Evolutionary conservation across 2,329 filamentous ascomycete species (phyloP), one percentile per base, ranked within the genome.

Genomic region (Aspergillus ochraceoroseus): DNA sequence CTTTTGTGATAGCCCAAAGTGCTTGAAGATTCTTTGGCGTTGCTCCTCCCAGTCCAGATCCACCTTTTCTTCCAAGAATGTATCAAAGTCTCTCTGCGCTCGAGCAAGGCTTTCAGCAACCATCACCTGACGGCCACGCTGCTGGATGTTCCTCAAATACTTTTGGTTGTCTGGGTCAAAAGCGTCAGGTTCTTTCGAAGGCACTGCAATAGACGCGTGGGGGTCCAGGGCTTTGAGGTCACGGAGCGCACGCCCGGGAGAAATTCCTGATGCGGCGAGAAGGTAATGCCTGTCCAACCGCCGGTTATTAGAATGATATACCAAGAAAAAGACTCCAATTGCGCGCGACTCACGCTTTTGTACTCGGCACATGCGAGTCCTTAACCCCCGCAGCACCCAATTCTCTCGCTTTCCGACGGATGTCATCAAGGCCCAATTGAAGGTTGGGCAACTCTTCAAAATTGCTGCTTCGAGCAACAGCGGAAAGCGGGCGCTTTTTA

Each of bases 31-130:
- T 51, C 82, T 82, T 64, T 85, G 87, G 48, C 90, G 83, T 68
- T 96, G 90, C 11, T 85, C 83, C 54, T 95, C 89, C 89, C 92
- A 96, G 63, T 96, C 88, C 71, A 94, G 83, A 19, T 88, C 87
- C 34, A 96, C 82, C 59, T 94, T 94, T 56, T 95, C 89, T 62
- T 96, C 89, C 41, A 98, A 74, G 62, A 95, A 96, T 46, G 79
- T 77, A 62, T 98, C 89, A 61, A 98, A 96, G 59, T 96, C 92
- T 41, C 82, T 80, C 45, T 90, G 83, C 3, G 89, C 92, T 57
- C 89, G 81, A 57, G 90, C 83, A 46, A 96, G 73, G n/a, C 87
- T 87, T 61, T 95, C 88, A 22, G 85, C 79, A 54, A 95, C 89
- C 79, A 95, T 89, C 58, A 85, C 87, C 42, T 94, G 73, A 3